Conservation (phyloP, 2,329 filamentous ascomycete species). For the Claviceps paspali region DNA sequence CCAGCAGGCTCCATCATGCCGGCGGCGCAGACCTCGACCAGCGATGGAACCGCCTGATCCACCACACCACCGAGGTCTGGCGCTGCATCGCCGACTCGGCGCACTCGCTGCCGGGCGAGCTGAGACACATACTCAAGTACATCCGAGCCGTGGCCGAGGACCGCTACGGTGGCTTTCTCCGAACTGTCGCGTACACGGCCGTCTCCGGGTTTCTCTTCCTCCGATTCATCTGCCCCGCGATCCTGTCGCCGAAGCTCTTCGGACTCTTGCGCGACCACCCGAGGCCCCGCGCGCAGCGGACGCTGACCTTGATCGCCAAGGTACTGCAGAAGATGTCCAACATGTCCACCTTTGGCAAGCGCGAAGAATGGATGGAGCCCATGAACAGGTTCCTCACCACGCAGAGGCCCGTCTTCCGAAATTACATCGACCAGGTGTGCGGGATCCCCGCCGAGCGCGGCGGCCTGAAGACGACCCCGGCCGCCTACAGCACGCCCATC, state of each 20-base stretch:
- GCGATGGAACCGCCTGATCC: constrained; percentile 68
- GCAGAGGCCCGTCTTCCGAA: constrained; percentile 67
- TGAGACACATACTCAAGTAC: constrained; percentile 77
- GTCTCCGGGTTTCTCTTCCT: constrained; percentile 91
- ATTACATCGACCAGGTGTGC: constrained; percentile 77
- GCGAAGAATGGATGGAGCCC: constrained; percentile 97
- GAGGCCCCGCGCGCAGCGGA: constrained; percentile 66
- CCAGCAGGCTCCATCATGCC: constrained; percentile 49
- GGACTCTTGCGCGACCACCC: constrained; percentile 73
- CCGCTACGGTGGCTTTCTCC: constrained; percentile 81
- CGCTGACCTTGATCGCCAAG: constrained; percentile 83
- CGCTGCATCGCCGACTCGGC: constrained; percentile 65
- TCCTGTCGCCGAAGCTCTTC: constrained; percentile 88
- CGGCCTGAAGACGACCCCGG: constrained; percentile 47
- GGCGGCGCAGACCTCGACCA: constrained; percentile 55
- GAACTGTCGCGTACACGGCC: constrained; percentile 82
- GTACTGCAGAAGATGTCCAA: constrained; percentile 83
- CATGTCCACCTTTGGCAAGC: constrained; percentile 79
- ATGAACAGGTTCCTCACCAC: constrained; percentile 80
- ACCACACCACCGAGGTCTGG: constrained; percentile 73
- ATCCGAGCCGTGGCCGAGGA: constrained; percentile 87
- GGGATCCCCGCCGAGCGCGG: constrained; percentile 59
- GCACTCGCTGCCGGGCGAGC: constrained; percentile 59
- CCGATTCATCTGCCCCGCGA: constrained; percentile 91
- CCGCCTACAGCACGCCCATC: constrained; percentile 82